Evolutionary conservation across 768 basidiomycete genomes (phyloP).

Genomic region (Calocybe cyanea): DNA sequence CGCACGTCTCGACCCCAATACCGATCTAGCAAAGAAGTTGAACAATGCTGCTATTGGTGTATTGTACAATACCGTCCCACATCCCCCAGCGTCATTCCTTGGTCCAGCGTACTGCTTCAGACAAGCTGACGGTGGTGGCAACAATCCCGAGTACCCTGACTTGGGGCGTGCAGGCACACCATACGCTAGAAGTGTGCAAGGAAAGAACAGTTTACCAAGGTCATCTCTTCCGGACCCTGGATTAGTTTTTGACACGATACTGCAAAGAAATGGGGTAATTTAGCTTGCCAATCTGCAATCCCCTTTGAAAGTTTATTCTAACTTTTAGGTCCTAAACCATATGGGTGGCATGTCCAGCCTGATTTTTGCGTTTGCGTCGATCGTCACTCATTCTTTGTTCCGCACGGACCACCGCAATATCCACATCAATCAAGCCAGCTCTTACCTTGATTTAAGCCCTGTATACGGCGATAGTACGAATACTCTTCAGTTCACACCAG

Average conservation of each 20-base stretch:
- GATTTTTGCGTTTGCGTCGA: conserved; percentile 63
- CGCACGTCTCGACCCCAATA: conserved; percentile 20
- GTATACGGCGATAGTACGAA: conserved; percentile 49
- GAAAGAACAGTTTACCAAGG: conserved; percentile 34
- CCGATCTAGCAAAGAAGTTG: conserved; percentile 17
- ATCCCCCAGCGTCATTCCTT: conserved; percentile 35
- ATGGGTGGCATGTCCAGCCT: conserved; percentile 57
- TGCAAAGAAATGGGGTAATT: conserved; percentile 38
- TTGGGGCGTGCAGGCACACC: conserved; percentile 49
- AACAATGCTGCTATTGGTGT: conserved; percentile 30
- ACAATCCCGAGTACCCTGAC: conserved; percentile 41
- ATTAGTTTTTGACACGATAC: conserved; percentile 58
- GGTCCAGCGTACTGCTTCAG: conserved; percentile 36
- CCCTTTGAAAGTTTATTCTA: background rate
- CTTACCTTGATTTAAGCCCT: conserved; percentile 54
- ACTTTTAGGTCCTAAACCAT: conserved; percentile 27
- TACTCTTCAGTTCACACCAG: background rate
- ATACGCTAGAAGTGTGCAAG: conserved; percentile 52
- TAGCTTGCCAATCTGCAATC: conserved; percentile 19
- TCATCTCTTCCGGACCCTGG: conserved; percentile 52
- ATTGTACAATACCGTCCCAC: conserved; percentile 59
- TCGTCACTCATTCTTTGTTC: conserved; percentile 61
- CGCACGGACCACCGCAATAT: conserved; percentile 38
- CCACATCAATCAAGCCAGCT: conserved; percentile 48
- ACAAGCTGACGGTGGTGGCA: conserved; percentile 46